Evolutionary conservation across 345 rosid species (phyloP).

Genomic region (Physaria fendleri): DNA sequence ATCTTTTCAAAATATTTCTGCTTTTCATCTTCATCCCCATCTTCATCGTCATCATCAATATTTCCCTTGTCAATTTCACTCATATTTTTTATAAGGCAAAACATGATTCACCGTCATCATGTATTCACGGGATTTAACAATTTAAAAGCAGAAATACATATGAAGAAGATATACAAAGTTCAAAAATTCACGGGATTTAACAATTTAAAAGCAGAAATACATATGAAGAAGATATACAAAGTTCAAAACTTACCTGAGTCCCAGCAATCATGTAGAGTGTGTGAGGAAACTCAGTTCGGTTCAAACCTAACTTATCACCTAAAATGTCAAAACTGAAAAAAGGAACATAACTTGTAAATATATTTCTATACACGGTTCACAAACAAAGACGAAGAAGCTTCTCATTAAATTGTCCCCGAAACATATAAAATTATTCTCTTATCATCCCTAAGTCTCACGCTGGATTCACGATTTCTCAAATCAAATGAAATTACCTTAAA

Average conservation of each 20-base stretch:
- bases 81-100: too few relatives aligned
- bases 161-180: background rate
- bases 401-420: background rate
- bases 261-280: conserved; percentile 78
- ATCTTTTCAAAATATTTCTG: too few relatives aligned
- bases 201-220: background rate
- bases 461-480: background rate
- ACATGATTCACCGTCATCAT: too few relatives aligned
- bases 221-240: background rate
- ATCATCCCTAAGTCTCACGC: background rate
- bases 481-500: conserved; percentile 49
- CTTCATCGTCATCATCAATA: too few relatives aligned
- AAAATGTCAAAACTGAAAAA: conserved; percentile 75
- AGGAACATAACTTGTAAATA: background rate
- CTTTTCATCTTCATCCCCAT: too few relatives aligned
- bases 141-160: background rate
- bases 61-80: too few relatives aligned
- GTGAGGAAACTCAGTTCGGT: conserved; percentile 84
- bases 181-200: background rate
- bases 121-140: background rate
- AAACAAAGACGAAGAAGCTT: background rate
- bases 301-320: conserved; percentile 75
- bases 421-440: background rate
- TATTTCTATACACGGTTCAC: background rate
- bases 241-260: conserved; percentile 58